Base-by-base conservation (phyloP, 202 grass and related monocot genomes). In the Panicum hallii region DNA sequence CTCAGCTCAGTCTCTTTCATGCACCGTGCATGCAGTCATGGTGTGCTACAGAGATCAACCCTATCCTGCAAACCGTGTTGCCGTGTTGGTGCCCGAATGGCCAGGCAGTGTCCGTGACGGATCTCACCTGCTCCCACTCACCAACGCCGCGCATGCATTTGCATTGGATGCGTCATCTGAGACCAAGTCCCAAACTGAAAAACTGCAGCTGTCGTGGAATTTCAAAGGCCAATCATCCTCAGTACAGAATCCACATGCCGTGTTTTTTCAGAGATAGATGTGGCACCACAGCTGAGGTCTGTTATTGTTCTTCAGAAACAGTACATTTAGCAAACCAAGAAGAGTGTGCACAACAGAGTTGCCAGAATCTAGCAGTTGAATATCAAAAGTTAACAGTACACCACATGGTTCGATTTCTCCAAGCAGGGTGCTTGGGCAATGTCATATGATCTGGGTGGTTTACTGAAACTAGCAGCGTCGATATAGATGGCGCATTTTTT, bases 111-210 rank as follows among this genome's bases (percentile, higher is more conserved):
- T 32, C 43, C 54, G 65, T 15, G 82, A 78, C 72, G 55, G 55
- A 82, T 36, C 63, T 65, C 61, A 86, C 79, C 88, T 83, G 88
- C 79, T 61, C 83, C 83, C 79, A 82, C 87, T 70, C 54, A 9
- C 28, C 72, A 8, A 42, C 47, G 52, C 16, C 5, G 2, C 11
- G 28, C 40, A 12, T 49, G 70, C 45, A 28, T 50, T 16, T 20
- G 77, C 58, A 75, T 62, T 20, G 82, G 49, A 63, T 55, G 47
- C 79, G 45, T 82, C 79, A 83, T 26, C 44, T 67, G 79, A 63
- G 60, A 78, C 88, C 74, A 47, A 13, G 74, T 90, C 82, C 32
- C 49, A 12, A 77, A 60, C 79, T 67, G 73, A 90, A 86, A 86
- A 48, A 48, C 55, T 49, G 28, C 34, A 53, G 43, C 26, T 30